Evolutionary conservation across 768 basidiomycete species (phyloP).

Genomic region (Coprinellus micaceus): DNA sequence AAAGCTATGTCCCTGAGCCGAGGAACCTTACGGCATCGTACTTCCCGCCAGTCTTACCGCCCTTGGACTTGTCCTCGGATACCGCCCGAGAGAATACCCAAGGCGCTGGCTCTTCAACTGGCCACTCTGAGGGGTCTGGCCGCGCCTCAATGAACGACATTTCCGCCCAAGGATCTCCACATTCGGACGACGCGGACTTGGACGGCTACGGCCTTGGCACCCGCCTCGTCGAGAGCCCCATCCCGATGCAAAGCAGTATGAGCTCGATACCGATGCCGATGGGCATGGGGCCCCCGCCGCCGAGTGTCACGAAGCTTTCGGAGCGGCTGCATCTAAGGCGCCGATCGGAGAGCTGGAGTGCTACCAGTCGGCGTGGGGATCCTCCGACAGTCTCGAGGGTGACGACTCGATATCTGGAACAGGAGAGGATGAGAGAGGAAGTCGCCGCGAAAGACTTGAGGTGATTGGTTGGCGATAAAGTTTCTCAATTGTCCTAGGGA

Average conservation of each 20-base stretch:
- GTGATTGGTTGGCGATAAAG: too few species aligned
- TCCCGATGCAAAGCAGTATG: too few species aligned
- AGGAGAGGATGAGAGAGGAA: too few species aligned
- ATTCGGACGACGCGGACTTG: not conserved
- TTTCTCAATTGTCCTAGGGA: too few species aligned
- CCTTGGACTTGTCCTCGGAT: not conserved
- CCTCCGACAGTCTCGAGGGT: too few species aligned
- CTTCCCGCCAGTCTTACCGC: not conserved
- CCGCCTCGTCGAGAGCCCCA: too few species aligned
- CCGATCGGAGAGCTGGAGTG: not conserved
- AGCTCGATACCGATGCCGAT: too few species aligned
- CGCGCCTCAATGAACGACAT: too few species aligned
- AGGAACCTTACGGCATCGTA: conserved; percentile 3
- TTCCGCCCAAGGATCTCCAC: not conserved
- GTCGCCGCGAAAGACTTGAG: too few species aligned
- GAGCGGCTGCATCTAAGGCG: not conserved
- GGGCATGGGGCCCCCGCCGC: not conserved
- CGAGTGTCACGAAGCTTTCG: conserved; percentile 4
- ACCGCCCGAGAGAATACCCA: not conserved
- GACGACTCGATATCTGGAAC: too few species aligned
- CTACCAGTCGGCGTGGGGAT: not conserved
- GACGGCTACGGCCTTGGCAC: too few species aligned
- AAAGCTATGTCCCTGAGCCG: not conserved
- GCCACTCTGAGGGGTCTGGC: not conserved
- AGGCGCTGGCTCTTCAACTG: too few species aligned